Base-by-base conservation (phyloP, 2,329 filamentous ascomycete species). In the Blastomyces parvus region DNA sequence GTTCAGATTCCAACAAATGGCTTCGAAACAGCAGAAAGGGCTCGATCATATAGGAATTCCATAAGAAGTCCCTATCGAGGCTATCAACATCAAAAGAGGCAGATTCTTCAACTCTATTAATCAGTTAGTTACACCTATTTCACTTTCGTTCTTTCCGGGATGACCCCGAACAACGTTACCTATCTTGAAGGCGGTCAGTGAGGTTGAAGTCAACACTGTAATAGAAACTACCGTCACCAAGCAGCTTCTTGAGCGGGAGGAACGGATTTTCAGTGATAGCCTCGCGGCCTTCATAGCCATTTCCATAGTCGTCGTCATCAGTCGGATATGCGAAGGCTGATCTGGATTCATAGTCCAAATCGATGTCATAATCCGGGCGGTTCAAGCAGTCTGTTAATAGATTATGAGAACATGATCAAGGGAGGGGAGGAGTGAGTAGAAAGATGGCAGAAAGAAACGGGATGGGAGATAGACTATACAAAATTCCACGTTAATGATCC, bases 11-110 rank as follows among this genome's bases (percentile, higher is more conserved):
- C 65, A 90, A 84, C 57, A 99, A 82, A 22, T 90, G 85, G 38
- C 88, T 91, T 53, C 94, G 87, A 74, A 99, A 97, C 73, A 91
- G 85, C 38, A 97, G 87, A 62, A 99, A 81, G 5, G 94, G 92
- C 67, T 89, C 88, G 70, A 99, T 96, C 91, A 99, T 97, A 77
- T 95, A 97, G 3, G 91, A 95, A 73, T 99, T 99, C 94, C 94
- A 99, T 22, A 99, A 78, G 73, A 96, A 97, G 0, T 89, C 88
- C 70, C 91, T 88, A 74, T 99, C 91, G 66, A 97, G 86, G 71
- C 90, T 94, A 73, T 96, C 91, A 65, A 97, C 91, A 66, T 96
- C 90, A 66, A 97, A 92, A 0, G 88, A 86, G 55, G 86, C 83
- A 25, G 85, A 85, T 72, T 93, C 90, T 63, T 88, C 85, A 17